Conservation (phyloP, 306 rosid species). For the Luffa acutangula region DNA sequence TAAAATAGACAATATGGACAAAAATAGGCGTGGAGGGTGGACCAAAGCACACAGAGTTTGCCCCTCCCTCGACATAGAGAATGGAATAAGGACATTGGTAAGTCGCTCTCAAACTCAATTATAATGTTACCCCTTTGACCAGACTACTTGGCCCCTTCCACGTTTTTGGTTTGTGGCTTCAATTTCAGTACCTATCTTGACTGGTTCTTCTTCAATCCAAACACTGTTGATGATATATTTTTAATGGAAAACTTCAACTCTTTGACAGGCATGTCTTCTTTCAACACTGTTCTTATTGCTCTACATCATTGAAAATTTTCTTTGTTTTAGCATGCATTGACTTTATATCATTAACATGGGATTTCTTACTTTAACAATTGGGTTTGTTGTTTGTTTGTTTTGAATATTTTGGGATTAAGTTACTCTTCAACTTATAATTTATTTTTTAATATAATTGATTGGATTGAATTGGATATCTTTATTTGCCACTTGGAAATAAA, state of each 20-base stretch:
- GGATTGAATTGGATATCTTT: background rate
- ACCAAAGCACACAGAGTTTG: background rate
- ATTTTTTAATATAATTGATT: background rate
- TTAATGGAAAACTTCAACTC: background rate
- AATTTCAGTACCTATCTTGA: background rate
- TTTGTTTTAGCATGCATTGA: background rate
- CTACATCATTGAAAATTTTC: background rate
- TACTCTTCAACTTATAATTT: background rate
- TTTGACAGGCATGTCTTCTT: background rate
- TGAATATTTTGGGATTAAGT: background rate
- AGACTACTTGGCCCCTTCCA: background rate
- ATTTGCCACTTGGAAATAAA: background rate
- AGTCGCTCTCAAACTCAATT: background rate
- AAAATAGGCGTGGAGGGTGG: background rate
- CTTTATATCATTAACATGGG: background rate
- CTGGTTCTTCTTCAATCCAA: background rate
- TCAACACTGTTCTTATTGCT: background rate
- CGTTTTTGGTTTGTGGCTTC: background rate
- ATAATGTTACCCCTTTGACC: background rate
- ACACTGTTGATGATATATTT: background rate
- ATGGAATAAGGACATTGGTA: background rate
- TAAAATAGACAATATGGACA: background rate
- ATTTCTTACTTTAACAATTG: background rate
- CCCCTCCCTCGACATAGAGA: background rate
- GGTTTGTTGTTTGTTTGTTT: background rate